Evolutionary conservation across 805 yeast genomes (phyloP).

Genomic region (Ogataea nitratoaversa): DNA sequence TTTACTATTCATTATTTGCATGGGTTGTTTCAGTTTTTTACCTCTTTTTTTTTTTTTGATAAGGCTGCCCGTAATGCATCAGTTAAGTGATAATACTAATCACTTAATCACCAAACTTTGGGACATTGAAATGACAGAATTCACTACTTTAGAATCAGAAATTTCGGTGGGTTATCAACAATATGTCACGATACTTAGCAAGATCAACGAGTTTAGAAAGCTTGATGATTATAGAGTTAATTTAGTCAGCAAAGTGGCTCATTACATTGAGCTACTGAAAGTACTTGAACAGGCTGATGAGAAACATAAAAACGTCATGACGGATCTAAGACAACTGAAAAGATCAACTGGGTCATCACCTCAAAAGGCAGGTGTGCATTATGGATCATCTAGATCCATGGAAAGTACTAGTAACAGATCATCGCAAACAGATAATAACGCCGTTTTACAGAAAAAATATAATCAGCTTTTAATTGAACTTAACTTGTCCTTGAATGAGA

Average conservation of each 20-base stretch:
- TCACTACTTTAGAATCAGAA: constrained; percentile 1
- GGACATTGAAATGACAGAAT: not conserved
- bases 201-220: constrained; percentile 4
- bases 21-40: too few species aligned
- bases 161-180: constrained; percentile 2
- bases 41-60: too few species aligned
- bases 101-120: not conserved
- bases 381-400: not conserved
- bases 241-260: constrained; percentile 8
- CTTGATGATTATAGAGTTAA: constrained; percentile 8
- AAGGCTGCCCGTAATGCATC: too few species aligned
- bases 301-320: constrained; percentile 3
- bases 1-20: too few species aligned
- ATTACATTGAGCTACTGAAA: constrained; percentile 9
- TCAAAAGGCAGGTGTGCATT: too few species aligned
- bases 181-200: not conserved
- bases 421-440: not conserved
- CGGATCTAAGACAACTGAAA: constrained; percentile 7
- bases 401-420: not conserved
- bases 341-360: too few species aligned
- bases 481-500: constrained; percentile 12
- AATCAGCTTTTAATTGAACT: constrained; percentile 10
- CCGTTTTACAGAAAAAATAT: constrained; percentile 10
- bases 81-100: too few species aligned
- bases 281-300: constrained; percentile 6